Conservation (phyloP, 106 monocot genomes). For the Triglochin maritima region DNA sequence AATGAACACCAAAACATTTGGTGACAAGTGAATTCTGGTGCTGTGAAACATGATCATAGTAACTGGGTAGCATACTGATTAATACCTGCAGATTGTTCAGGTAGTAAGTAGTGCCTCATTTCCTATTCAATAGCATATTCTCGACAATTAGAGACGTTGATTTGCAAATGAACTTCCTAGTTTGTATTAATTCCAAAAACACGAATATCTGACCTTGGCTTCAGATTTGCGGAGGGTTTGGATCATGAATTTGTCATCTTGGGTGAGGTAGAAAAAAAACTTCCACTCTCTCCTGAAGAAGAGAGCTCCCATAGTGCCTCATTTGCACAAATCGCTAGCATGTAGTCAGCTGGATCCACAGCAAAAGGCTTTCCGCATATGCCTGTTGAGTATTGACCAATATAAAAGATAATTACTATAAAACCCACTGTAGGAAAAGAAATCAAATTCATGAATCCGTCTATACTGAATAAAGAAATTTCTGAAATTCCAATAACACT, state of each 20-base stretch:
- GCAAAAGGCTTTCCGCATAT: slow-evolving; percentile 64
- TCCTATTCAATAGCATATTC: background rate
- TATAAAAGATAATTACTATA: background rate
- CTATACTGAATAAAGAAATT: no score
- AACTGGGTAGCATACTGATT: slow-evolving; percentile 64
- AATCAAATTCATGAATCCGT: no score
- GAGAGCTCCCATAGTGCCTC: slow-evolving; percentile 79
- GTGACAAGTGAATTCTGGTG: slow-evolving; percentile 66
- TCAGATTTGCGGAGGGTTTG: slow-evolving; percentile 91
- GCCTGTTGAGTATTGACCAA: slow-evolving; percentile 21
- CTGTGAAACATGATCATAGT: slow-evolving; percentile 52
- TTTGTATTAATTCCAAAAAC: background rate
- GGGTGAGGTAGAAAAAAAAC: slow-evolving; percentile 81
- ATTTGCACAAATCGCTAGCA: slow-evolving; percentile 80
- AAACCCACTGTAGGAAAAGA: no score
- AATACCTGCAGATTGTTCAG: slow-evolving; percentile 42
- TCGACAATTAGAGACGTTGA: background rate
- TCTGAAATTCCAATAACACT: no score
- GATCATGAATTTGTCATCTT: slow-evolving; percentile 90
- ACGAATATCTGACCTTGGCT: slow-evolving; percentile 48
- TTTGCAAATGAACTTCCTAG: background rate
- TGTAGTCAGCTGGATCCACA: slow-evolving; percentile 84
- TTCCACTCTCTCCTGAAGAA: slow-evolving; percentile 91
- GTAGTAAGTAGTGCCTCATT: no score
- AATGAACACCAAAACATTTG: slow-evolving; percentile 75